These are phyloP conservation scores for Artemisia princeps DNA, from an alignment of 140 eudicot species.

Conservation along the genomic window DNA sequence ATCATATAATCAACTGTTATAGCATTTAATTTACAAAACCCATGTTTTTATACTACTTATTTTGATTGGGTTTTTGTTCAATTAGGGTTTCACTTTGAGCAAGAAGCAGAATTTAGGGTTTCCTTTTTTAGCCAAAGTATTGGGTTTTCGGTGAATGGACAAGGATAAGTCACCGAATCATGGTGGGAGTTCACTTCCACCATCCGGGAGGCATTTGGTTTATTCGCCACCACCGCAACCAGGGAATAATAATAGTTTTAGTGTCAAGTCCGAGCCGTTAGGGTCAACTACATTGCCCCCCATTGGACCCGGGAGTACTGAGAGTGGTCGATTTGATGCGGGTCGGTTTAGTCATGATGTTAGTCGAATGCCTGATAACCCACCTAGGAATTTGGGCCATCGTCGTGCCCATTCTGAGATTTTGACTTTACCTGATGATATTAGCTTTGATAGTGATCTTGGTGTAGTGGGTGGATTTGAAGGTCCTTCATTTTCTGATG, in stretches of 20 bases:
- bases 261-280: constrained; percentile 46
- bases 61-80: no score
- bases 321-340: constrained; percentile 41
- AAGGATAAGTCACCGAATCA: constrained; percentile 44
- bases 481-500: constrained; percentile 82
- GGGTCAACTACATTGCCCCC: constrained; percentile 50
- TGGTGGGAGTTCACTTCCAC: constrained; percentile 49
- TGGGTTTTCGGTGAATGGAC: constrained; percentile 39
- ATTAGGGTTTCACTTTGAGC: no score
- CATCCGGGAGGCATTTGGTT: constrained; percentile 44
- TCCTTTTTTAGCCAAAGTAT: no score
- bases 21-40: no score
- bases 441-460: constrained; percentile 87
- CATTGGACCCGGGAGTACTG: constrained; percentile 35
- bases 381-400: constrained; percentile 66
- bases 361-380: constrained; percentile 84
- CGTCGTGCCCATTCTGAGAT: constrained; percentile 87
- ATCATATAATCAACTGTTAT: no score
- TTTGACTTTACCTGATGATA: constrained; percentile 72
- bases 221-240: constrained; percentile 29
- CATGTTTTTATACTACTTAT: no score
- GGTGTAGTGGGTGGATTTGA: constrained; percentile 80
- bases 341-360: constrained; percentile 68
- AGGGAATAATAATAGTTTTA: constrained; percentile 25
- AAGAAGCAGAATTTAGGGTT: no score